Evolutionary conservation across 2,329 filamentous ascomycete genomes (phyloP), one percentile per base, ranked within the genome.

Genomic region (Parastagonospora nodorum): DNA sequence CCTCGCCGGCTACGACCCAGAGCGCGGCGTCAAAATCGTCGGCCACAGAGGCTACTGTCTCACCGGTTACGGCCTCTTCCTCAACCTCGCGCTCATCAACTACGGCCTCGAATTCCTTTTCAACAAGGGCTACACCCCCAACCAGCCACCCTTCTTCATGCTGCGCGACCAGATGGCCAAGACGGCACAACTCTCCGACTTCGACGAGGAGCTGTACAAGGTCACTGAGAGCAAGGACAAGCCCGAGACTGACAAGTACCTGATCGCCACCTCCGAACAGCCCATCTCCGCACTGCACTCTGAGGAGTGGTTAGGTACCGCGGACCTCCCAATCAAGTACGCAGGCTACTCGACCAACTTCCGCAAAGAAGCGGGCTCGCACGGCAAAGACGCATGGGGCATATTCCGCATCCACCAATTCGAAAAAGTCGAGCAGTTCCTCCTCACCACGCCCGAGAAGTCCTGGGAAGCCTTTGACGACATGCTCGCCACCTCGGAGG

Each of bases 321-420:
- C 86, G 66, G 88, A 97, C 35, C 83, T 99, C 19, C 94, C 94
- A 11, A 90, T 97, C 75, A 96, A 92, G 81, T 89, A 81, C 62
- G 79, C 91, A 37, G 94, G 94, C 7, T 97, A 93, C 80, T 92
- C 88, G 64, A 96, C 93, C 28, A 97, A 92, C 76, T 99, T 96
- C 81, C 85, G 94, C 63, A 92, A 95, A 77, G 94, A 99, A 74
- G 94, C 94, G 35, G 94, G 94, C 46, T 87, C 90, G 15, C 93
- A 94, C 70, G 88, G 92, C 28, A 89, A 91, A 72, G 92, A 99
- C 73, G 93, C 93, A 1, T 99, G 94, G 94, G 94, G 94, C 49
- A 91, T 97, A 55, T 99, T 97, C 84, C 88, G 94, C 59, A 92
- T 97, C 27, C 94, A 99, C 74, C 93, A 99, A 74, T 99, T 97